phyloP scores from a whole-genome alignment of 805 yeast species.

The Metschnikowia borealis region DNA sequence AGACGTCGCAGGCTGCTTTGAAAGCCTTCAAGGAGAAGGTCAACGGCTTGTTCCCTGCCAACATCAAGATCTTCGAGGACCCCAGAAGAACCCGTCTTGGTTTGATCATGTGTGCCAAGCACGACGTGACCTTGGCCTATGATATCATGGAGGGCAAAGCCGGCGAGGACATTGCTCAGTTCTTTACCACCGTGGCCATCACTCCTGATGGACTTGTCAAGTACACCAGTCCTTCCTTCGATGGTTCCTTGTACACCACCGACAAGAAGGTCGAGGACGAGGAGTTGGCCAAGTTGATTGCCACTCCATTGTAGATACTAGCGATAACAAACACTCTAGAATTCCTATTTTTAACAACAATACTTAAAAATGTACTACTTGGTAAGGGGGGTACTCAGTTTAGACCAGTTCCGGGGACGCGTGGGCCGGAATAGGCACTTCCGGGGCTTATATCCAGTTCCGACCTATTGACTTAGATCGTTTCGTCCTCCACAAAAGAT shows the following conservation, averaged over 20 bases:
- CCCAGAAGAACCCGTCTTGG: conserved; percentile 73
- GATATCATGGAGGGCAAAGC: conserved; percentile 66
- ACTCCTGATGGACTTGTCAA: conserved; percentile 70
- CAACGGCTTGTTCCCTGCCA: conserved; percentile 61
- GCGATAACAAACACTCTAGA: background rate
- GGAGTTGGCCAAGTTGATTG: conserved; percentile 26
- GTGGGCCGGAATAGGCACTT: no score
- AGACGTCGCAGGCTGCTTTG: conserved; percentile 62
- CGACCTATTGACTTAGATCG: no score
- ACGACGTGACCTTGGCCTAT: conserved; percentile 61
- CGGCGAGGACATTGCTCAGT: conserved; percentile 64
- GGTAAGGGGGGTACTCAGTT: no score
- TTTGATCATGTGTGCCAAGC: conserved; percentile 66
- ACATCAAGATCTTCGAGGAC: conserved; percentile 61
- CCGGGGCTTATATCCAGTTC: no score
- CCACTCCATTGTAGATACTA: conserved; percentile 12
- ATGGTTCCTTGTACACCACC: conserved; percentile 45
- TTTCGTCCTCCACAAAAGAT: no score
- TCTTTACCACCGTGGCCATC: conserved; percentile 69
- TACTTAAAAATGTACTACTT: no score
- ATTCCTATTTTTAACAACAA: no score
- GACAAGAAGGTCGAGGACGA: conserved; percentile 55
- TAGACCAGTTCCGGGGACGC: no score
- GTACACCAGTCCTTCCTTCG: conserved; percentile 55
- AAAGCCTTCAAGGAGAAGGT: conserved; percentile 65